Percentiles rank a stretch among this genome's conserved stretches.
phyloP scores from a whole-genome alignment of 345 rosid genomes.

The Cardamine occulta region DNA sequence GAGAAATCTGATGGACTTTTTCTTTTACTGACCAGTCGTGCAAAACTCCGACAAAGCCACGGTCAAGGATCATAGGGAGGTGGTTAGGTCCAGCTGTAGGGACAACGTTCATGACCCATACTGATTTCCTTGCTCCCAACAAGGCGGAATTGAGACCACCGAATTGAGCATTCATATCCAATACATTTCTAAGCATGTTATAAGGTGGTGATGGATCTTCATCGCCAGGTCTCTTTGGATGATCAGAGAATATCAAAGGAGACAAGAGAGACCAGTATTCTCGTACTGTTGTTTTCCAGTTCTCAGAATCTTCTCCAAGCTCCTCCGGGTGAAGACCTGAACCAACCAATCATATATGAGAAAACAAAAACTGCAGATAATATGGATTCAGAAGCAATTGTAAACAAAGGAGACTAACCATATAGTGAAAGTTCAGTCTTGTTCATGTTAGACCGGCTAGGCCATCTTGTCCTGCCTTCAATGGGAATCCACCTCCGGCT shows the following conservation, averaged over 20 bases:
- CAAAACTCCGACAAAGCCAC: conserved; percentile 88
- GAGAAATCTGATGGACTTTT: not conserved
- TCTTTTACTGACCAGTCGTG: conserved; percentile 81
- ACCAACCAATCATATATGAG: conserved; percentile 29
- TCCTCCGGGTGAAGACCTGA: conserved; percentile 77
- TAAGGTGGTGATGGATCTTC: conserved; percentile 98
- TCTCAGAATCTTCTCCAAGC: conserved; percentile 63
- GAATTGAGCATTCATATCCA: conserved; percentile 95
- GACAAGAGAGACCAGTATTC: conserved; percentile 98
- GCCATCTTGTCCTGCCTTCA: conserved; percentile 79
- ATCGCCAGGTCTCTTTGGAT: conserved; percentile 99
- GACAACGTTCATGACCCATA: conserved; percentile 98
- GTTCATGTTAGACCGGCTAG: conserved; percentile 74
- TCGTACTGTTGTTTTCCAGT: conserved; percentile 60
- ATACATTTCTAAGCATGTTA: conserved; percentile 94
- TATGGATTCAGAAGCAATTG: conserved; percentile 14
- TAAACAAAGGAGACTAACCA: conserved; percentile 54
- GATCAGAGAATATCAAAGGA: conserved; percentile 97
- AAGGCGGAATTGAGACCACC: conserved; percentile 91
- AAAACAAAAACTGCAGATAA: not conserved
- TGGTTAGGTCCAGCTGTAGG: conserved; percentile 82
- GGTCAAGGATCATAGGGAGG: conserved; percentile 86
- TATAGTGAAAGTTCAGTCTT: conserved; percentile 76
- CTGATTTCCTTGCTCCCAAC: conserved; percentile 77
- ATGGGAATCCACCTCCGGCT: conserved; percentile 92